Conservation (phyloP, 345 rosid species). For the Sisymbrium altissimum region DNA sequence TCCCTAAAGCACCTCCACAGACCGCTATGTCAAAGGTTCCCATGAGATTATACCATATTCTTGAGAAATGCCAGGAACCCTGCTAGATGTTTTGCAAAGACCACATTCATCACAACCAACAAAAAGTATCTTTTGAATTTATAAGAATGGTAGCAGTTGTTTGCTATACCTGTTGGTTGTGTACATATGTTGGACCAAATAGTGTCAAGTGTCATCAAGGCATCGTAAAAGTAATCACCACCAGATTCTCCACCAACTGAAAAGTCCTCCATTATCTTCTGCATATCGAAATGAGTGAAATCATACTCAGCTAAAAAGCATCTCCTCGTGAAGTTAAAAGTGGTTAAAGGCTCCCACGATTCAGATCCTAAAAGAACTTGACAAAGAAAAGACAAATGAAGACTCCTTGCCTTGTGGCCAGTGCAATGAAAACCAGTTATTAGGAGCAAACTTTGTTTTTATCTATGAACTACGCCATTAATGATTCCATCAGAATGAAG, state of each 20-base stretch:
- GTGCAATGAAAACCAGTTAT: neutral
- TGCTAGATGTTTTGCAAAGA: conserved; percentile 34
- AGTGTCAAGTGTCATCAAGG: conserved; percentile 76
- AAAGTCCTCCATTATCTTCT: conserved; percentile 88
- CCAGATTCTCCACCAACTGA: conserved; percentile 75
- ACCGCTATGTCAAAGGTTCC: conserved; percentile 71
- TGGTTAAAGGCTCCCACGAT: neutral
- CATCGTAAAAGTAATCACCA: conserved; percentile 75
- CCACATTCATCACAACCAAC: neutral
- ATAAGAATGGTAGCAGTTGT: neutral
- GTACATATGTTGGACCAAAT: conserved; percentile 76
- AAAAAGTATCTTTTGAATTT: neutral
- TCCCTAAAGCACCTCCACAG: conserved; percentile 96
- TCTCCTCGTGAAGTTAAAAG: neutral
- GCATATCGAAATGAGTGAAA: conserved; percentile 27
- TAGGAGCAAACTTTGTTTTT: neutral
- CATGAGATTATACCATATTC: conserved; percentile 42
- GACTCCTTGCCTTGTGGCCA: neutral
- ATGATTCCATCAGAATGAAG: no score
- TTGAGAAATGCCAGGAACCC: conserved; percentile 49
- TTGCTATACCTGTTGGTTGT: conserved; percentile 44
- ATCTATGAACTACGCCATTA: neutral
- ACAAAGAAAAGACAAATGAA: neutral
- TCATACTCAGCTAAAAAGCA: conserved; percentile 13
- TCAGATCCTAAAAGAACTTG: neutral